phyloP scores from a whole-genome alignment of 805 yeast species.

The Yarrowia divulgata region DNA sequence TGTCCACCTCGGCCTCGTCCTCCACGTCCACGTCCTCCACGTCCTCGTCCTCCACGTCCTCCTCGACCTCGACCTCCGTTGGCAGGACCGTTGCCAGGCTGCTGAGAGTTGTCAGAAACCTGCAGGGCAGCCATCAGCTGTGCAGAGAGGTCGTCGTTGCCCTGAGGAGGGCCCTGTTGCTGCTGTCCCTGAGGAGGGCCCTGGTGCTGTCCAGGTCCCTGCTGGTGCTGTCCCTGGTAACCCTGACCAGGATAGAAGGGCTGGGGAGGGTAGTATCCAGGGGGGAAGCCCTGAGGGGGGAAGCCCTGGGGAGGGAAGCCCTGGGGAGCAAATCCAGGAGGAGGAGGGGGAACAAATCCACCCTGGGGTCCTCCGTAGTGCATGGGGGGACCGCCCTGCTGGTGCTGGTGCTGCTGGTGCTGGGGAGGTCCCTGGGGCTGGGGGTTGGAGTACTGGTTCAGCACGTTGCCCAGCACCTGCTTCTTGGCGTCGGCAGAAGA shows the following conservation, averaged over 20 bases:
- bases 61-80: slow-evolving; percentile 43
- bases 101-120: slow-evolving; percentile 38
- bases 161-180: slow-evolving; percentile 16
- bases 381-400: slow-evolving; percentile 30
- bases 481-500: slow-evolving; percentile 31
- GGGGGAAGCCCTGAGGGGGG: slow-evolving; percentile 37
- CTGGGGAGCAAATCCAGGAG: slow-evolving; percentile 33
- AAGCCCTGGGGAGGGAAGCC: slow-evolving; percentile 39
- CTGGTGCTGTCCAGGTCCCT: not conserved
- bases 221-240: slow-evolving; percentile 7
- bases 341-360: slow-evolving; percentile 27
- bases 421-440: slow-evolving; percentile 33
- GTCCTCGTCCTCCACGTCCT: slow-evolving; percentile 42
- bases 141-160: slow-evolving; percentile 43
- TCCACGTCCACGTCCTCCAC: slow-evolving; percentile 41
- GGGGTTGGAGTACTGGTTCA: slow-evolving; percentile 38
- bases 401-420: slow-evolving; percentile 22
- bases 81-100: not conserved
- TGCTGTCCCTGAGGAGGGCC: not conserved
- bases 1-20: slow-evolving; percentile 42
- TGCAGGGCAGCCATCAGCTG: slow-evolving; percentile 45
- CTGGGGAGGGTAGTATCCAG: slow-evolving; percentile 36
- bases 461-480: slow-evolving; percentile 36
- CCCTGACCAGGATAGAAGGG: slow-evolving; percentile 37
- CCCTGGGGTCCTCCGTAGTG: slow-evolving; percentile 34